Evolutionary conservation across 352 stramenopile species (phyloP).

Genomic region (Pythium apleroticum): DNA sequence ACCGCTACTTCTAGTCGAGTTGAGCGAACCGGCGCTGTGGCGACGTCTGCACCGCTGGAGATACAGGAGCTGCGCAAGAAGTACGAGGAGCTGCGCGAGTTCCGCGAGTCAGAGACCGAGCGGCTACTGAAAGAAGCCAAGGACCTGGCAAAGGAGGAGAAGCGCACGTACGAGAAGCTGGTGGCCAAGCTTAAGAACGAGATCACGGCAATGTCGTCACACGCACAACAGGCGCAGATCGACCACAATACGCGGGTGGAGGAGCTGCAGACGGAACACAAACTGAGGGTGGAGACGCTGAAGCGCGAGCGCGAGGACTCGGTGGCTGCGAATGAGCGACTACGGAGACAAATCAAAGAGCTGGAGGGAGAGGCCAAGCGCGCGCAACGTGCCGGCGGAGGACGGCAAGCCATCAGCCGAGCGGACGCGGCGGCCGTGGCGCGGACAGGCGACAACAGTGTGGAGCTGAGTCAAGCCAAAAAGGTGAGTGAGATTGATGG

Average conservation of each 20-base stretch:
- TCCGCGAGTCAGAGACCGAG: conserved; percentile 66
- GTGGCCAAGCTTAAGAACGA: conserved; percentile 72
- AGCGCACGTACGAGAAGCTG: conserved; percentile 71
- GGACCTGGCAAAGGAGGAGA: conserved; percentile 57
- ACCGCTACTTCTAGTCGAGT: conserved; percentile 8
- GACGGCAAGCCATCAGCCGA: conserved; percentile 13
- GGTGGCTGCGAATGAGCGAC: conserved; percentile 14
- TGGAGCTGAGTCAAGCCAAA: conserved; percentile 67
- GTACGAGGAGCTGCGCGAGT: conserved; percentile 50
- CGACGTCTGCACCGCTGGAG: neutral
- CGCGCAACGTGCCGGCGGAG: neutral
- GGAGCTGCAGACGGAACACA: conserved; percentile 46
- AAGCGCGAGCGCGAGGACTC: conserved; percentile 26
- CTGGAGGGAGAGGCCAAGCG: conserved; percentile 8
- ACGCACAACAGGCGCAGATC: conserved; percentile 46
- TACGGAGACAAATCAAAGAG: conserved; percentile 27
- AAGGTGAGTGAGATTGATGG: conserved; percentile 40
- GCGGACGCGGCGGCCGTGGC: conserved; percentile 8
- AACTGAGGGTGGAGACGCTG: conserved; percentile 30
- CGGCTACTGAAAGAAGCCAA: conserved; percentile 62
- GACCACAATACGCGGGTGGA: conserved; percentile 50
- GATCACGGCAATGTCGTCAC: conserved; percentile 52
- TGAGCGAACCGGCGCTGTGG: conserved; percentile 12
- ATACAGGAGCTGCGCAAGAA: conserved; percentile 35
- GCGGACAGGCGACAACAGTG: conserved; percentile 32